phyloP scores from a whole-genome alignment of 257 asterid genomes.

The Anisodus acutangulus region DNA sequence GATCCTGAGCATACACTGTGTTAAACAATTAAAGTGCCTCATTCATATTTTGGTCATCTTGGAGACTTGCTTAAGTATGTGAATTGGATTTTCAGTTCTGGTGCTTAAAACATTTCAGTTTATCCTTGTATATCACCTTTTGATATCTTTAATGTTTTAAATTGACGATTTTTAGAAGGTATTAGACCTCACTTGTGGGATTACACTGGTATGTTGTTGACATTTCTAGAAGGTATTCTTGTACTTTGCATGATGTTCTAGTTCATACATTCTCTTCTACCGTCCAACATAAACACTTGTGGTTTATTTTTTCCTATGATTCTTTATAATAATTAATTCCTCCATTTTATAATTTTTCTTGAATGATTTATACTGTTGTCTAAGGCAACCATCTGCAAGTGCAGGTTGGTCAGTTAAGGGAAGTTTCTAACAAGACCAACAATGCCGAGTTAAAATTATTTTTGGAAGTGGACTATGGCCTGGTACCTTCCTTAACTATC shows the following conservation, averaged over 20 bases:
- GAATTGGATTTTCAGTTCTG: neutral
- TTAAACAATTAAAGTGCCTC: neutral
- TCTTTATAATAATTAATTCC: conserved; percentile 15
- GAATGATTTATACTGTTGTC: neutral
- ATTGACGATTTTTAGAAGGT: neutral
- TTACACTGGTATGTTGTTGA: too few species aligned
- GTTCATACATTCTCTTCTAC: conserved; percentile 1
- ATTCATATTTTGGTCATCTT: conserved; percentile 13
- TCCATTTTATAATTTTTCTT: neutral
- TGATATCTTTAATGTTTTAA: conserved; percentile 12
- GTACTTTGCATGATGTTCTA: conserved; percentile 6
- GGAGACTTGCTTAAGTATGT: conserved; percentile 4
- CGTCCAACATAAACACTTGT: neutral
- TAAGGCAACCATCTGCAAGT: conserved; percentile 24
- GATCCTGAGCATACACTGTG: neutral
- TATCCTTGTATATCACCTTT: neutral
- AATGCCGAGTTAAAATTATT: conserved; percentile 87
- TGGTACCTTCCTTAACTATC: conserved; percentile 50
- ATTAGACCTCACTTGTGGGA: neutral
- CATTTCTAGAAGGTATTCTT: neutral
- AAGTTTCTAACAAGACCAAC: conserved; percentile 73
- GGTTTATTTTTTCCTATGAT: neutral
- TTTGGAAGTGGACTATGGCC: conserved; percentile 77
- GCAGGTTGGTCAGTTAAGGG: conserved; percentile 95
- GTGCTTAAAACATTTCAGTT: neutral